Evolutionary conservation across 2,329 filamentous ascomycete genomes (phyloP), one percentile per base, ranked within the genome.

Genomic region (Colletotrichum euphorbiae): DNA sequence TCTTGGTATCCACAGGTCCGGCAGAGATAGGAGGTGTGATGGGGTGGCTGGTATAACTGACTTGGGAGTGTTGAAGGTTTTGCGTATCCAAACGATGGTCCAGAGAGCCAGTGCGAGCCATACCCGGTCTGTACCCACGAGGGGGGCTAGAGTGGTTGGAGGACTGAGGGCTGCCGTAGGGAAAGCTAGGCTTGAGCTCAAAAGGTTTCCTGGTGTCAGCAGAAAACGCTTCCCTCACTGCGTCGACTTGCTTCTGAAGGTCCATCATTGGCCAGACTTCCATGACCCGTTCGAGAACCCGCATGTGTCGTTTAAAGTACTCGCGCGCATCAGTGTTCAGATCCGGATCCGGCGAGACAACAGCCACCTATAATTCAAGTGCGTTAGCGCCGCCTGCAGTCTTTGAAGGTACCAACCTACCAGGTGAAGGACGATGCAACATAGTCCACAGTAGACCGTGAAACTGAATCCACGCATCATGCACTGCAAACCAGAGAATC

Each of bases 401-500:
- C 51, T 11, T 13, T 31, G 17, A 38, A 33, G 19, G 38, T 17
- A n/a, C 31, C 28, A 54, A 87, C 93, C 79, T 84, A 98, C 95
- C 80, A 98, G 80, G 79, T 98, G 94, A 62, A 98, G 86, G 80
- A 98, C 94, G 24, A 95, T 94, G 81, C 94, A 97, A 0, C 93
- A 96, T 51, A 98, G 82, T 28, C 97, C 89, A 63, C 91, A 90
- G 75, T 98, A 98, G n/a, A 98, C 93, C 6, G 93, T 93, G 75
- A 97, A 98, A 79, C 94, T 97, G 77, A 97, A 94, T 43, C 95
- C 95, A 72, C 95, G 88, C 75, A 95, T 91, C 95, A 98, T 98
- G 80, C 91, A 97, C 73, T 96, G 85, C 15, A 98, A 83, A 0
- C 94, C 95, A 15, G 87, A 87, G 69, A 97, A 82, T 3, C 94